Base-by-base conservation (phyloP, 225 moss, liverwort and hornwort genomes). In the Thuidium tamariscinum region DNA sequence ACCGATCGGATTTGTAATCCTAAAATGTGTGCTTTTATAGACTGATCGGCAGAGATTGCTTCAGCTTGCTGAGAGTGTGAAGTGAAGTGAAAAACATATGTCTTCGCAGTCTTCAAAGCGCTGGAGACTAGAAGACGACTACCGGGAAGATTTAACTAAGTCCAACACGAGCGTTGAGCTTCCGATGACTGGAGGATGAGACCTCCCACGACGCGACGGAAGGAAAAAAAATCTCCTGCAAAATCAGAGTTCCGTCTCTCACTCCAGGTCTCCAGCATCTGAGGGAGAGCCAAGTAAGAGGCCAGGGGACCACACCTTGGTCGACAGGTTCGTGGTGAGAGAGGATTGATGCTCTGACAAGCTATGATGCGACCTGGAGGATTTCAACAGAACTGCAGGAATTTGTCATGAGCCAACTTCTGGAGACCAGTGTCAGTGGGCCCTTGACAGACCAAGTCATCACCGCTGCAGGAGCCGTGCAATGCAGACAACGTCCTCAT, bases 371-470 rank as follows among this genome's bases (percentile, higher is more conserved):
- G 71, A 37, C 78, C 82, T 49, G 76, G 63, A 63, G 89, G 55
- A 82, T 36, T 78, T 65, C 65, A 30, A 39, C 85, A 88, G 88
- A 82, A 79, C 60, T 78, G 79, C 80, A 91, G 82, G 87, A 85
- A 82, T 61, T 72, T 51, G 77, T 67, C 76, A 75, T 41, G 18
- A 59, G 49, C 39, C 51, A 23, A 32, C 61, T 61, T 51, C 86
- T 79, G 82, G 82, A 82, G 75, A 80, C 44, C 68, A 79, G 79
- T 57, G 88, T 66, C 84, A 87, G 91, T 91, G 91, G 91, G 91
- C 87, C 91, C 91, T 20, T 29, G 55, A 36, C 9, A 29, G 69
- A 91, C 91, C 57, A 41, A 91, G 91, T 89, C 88, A 49, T 52
- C 88, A 74, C 14, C 83, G 49, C 60, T 42, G 83, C 77, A 60